Conservation (phyloP, 495 filamentous ascomycete genomes). For the Coniosporium apollinis region DNA sequence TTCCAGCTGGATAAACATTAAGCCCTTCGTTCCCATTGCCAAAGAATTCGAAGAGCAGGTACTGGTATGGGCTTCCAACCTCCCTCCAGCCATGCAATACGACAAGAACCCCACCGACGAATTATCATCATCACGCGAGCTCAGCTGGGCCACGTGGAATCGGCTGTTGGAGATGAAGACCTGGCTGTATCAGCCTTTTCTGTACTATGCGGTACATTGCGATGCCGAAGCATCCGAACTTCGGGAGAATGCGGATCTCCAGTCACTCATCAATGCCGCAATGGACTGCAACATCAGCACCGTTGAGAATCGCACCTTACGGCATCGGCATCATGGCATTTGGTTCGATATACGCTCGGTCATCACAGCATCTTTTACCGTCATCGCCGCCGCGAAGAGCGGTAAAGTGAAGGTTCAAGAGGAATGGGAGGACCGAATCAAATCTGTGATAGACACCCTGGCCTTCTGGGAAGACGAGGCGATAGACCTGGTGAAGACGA, state of each 20-base stretch:
- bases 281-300: constrained; percentile 6
- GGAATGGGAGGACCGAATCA: neutral
- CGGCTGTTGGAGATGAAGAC: constrained; percentile 5
- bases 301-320: constrained; percentile 4
- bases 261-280: constrained; percentile 6
- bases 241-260: neutral
- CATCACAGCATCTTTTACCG: constrained; percentile 1
- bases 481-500: neutral
- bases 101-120: constrained; percentile 1
- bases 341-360: constrained; percentile 7
- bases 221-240: neutral
- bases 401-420: constrained; percentile 2
- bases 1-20: constrained; percentile 2
- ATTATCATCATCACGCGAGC: constrained; percentile 1
- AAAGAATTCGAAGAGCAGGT: constrained; percentile 7
- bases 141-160: constrained; percentile 8
- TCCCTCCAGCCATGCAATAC: constrained; percentile 8
- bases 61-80: constrained; percentile 6
- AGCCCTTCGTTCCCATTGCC: constrained; percentile 4
- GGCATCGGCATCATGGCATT: constrained; percentile 9
- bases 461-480: neutral
- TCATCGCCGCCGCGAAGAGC: constrained; percentile 6
- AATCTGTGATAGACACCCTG: neutral
- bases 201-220: constrained; percentile 6
- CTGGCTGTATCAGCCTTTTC: constrained; percentile 10